Conservation (phyloP, 352 stramenopile species). For the Phytopythium sindhum region DNA sequence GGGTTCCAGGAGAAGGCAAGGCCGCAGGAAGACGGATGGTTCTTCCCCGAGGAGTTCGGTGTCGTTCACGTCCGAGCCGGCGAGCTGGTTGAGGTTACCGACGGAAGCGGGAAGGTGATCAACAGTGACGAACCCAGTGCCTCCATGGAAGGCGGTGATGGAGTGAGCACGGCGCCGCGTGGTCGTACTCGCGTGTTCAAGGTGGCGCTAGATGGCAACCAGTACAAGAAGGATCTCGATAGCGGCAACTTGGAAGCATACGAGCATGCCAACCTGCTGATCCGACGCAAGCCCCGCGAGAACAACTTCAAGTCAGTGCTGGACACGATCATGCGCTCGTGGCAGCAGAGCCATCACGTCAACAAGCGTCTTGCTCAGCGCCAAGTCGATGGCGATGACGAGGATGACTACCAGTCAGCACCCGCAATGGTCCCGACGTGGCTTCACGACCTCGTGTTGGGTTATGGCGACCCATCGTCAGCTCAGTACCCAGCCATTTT, state of each 20-base stretch:
- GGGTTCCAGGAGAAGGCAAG: constrained; percentile 30
- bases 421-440: constrained; percentile 81
- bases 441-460: constrained; percentile 94
- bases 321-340: constrained; percentile 72
- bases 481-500: constrained; percentile 70
- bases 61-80: constrained; percentile 74
- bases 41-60: constrained; percentile 88
- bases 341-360: constrained; percentile 10
- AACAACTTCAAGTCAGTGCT: constrained; percentile 97
- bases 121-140: constrained; percentile 24
- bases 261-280: constrained; percentile 92
- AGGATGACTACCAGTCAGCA: background rate
- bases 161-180: constrained; percentile 6
- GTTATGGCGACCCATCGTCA: constrained; percentile 87
- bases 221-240: constrained; percentile 93
- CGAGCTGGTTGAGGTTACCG: constrained; percentile 80
- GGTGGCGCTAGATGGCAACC: constrained; percentile 89
- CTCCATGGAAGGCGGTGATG: background rate
- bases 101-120: constrained; percentile 72
- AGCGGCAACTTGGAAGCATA: constrained; percentile 60
- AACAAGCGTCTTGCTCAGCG: constrained; percentile 14
- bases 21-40: constrained; percentile 26
- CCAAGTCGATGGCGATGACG: background rate
- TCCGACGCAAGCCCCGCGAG: constrained; percentile 82
- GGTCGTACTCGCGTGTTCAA: constrained; percentile 84